Conservation (phyloP, 306 rosid genomes). For the Arachis hypogaea region DNA sequence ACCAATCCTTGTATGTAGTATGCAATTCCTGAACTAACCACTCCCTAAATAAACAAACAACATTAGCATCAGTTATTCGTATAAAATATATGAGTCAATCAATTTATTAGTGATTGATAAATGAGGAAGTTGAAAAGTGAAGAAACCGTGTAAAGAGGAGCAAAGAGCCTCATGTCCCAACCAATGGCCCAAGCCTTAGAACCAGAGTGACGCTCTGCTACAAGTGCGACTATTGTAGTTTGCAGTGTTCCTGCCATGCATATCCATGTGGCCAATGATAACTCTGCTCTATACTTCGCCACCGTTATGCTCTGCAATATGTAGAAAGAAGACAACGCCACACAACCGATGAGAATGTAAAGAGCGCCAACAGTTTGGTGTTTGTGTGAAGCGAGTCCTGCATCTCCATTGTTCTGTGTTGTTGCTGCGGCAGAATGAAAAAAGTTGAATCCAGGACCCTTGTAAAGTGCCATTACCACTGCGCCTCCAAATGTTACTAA, state of each 20-base stretch:
- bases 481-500: constrained; percentile 72
- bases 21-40: constrained; percentile 63
- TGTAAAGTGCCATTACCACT: constrained; percentile 67
- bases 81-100: too few species aligned
- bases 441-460: constrained; percentile 60
- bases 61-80: neutral
- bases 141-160: constrained; percentile 55
- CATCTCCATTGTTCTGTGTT: constrained; percentile 6
- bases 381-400: constrained; percentile 23
- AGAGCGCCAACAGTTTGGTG: constrained; percentile 55
- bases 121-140: too few species aligned
- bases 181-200: constrained; percentile 64
- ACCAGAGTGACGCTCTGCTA: constrained; percentile 48
- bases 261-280: constrained; percentile 63
- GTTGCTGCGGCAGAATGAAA: constrained; percentile 39
- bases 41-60: constrained; percentile 43
- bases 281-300: constrained; percentile 61
- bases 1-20: constrained; percentile 70
- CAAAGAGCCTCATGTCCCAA: constrained; percentile 61
- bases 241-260: constrained; percentile 57
- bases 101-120: too few species aligned
- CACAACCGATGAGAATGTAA: constrained; percentile 61
- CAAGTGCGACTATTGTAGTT: constrained; percentile 50
- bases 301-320: constrained; percentile 58
- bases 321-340: constrained; percentile 67